These are phyloP conservation scores for Trichophyton benhamiae DNA, from an alignment of 2,329 filamentous ascomycete species.

Conservation along the genomic window DNA sequence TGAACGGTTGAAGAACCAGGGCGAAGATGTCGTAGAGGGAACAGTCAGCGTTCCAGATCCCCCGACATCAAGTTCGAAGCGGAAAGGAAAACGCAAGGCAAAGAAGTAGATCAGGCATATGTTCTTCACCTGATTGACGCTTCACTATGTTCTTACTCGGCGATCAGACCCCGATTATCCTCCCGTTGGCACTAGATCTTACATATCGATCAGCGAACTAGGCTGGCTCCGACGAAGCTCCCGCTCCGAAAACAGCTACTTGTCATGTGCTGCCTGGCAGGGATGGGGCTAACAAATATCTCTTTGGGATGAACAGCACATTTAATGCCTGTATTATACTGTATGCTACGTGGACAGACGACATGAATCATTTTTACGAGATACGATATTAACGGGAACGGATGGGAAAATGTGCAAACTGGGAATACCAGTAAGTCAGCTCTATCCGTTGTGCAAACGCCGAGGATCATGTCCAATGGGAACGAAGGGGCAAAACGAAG, in stretches of 20 bases:
- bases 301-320: neutral
- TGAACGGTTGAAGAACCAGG: conserved; percentile 60
- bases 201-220: neutral
- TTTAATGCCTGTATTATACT: neutral
- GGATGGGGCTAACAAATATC: neutral
- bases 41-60: conserved; percentile 53
- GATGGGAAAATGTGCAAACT: neutral
- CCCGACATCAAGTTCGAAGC: conserved; percentile 40
- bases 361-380: neutral
- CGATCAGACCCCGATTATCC: neutral
- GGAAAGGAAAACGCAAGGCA: conserved; percentile 27
- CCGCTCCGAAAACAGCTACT: neutral
- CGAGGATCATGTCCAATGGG: neutral
- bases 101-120: neutral
- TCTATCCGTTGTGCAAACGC: neutral
- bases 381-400: neutral
- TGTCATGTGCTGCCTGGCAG: neutral
- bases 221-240: neutral
- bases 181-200: neutral
- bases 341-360: neutral
- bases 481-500: neutral
- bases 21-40: conserved; percentile 64
- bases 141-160: neutral
- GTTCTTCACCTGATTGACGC: neutral
- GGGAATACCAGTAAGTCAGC: neutral